Conservation (phyloP, 805 yeast species). For the Metschnikowia lunata region DNA sequence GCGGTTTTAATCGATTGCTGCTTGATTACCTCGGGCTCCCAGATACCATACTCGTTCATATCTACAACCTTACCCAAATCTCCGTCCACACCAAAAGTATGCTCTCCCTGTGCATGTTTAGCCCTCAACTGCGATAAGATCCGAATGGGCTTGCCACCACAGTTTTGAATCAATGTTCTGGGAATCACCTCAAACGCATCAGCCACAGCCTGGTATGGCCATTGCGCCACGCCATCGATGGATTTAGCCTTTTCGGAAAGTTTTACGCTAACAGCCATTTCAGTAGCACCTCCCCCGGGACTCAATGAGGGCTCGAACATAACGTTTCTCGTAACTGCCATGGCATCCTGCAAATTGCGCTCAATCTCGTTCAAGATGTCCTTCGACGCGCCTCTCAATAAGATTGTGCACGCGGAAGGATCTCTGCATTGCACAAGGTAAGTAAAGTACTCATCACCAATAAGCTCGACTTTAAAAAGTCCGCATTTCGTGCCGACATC, state of each 20-base stretch:
- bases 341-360: constrained; percentile 95
- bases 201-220: constrained; percentile 99
- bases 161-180: constrained; percentile 92
- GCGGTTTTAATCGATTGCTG: constrained; percentile 98
- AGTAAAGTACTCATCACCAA: constrained; percentile 96
- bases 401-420: constrained; percentile 90
- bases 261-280: constrained; percentile 92
- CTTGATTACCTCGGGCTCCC: constrained; percentile 99
- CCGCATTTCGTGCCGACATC: constrained; percentile 92
- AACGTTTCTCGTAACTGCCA: constrained; percentile 96
- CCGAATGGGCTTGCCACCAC: constrained; percentile 95
- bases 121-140: constrained; percentile 88
- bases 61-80: constrained; percentile 91
- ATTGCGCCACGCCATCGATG: constrained; percentile 92
- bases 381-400: constrained; percentile 94
- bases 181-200: constrained; percentile 99
- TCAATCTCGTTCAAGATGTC: constrained; percentile 95
- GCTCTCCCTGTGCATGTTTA: constrained; percentile 86
- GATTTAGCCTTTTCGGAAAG: constrained; percentile 87
- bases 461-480: constrained; percentile 83
- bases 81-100: constrained; percentile 91
- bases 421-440: constrained; percentile 73
- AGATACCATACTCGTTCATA: constrained; percentile 92
- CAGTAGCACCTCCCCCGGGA: constrained; percentile 99
- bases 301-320: constrained; percentile 89